A percentile compares a stretch with the other conserved stretches of the same genome.
These are phyloP conservation scores for Gynochthodes officinalis DNA, from an alignment of 257 asterid species.

Conservation along the genomic window DNA sequence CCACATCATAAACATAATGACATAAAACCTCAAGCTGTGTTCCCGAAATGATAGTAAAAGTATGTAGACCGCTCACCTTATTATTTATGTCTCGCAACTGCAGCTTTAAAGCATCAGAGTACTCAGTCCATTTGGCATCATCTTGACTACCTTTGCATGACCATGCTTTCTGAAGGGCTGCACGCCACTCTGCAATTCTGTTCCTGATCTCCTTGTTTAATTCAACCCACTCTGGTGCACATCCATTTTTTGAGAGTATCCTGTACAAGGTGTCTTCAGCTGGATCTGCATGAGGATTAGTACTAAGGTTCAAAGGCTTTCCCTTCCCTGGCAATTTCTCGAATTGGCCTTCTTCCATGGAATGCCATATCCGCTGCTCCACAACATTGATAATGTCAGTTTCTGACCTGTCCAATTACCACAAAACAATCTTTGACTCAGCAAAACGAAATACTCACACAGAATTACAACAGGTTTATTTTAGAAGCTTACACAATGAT, in stretches of 20 bases:
- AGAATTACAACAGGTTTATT: background rate
- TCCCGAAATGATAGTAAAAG: background rate
- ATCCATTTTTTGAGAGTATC: conserved; percentile 72
- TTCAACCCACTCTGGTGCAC: conserved; percentile 95
- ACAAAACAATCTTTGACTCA: background rate
- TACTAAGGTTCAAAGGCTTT: conserved; percentile 71
- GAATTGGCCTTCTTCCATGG: conserved; percentile 93
- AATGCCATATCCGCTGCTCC: conserved; percentile 79
- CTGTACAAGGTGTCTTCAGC: conserved; percentile 85
- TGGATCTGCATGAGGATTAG: conserved; percentile 81
- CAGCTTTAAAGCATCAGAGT: conserved; percentile 55
- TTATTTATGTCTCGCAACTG: conserved; percentile 68
- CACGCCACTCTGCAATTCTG: conserved; percentile 55
- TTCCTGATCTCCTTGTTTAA: conserved; percentile 75
- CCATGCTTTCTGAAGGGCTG: conserved; percentile 61
- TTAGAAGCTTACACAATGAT: background rate
- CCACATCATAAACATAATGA: background rate
- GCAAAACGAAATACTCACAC: background rate
- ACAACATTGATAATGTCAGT: conserved; percentile 79
- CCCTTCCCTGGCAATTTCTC: conserved; percentile 88
- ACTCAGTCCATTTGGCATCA: conserved; percentile 56
- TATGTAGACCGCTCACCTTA: conserved; percentile 39
- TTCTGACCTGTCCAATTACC: conserved; percentile 63
- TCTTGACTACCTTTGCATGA: conserved; percentile 24
- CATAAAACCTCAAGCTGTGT: background rate